Evolutionary conservation across 1,284 basidiomycete species (phyloP), one percentile per base, ranked within the genome.

Genomic region (Pyrrhoderma noxium): DNA sequence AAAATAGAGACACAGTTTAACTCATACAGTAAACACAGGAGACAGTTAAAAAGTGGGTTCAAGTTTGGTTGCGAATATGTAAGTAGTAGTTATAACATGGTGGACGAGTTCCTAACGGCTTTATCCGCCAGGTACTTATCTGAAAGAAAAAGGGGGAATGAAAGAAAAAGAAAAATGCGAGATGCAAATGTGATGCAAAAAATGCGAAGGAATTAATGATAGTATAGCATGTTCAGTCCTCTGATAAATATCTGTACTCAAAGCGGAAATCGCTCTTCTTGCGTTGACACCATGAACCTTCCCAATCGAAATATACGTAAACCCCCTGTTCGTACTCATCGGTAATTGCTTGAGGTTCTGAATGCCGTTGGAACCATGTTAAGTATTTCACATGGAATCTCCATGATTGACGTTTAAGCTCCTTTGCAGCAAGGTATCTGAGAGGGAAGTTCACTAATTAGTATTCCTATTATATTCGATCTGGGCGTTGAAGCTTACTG

Each of bases 301-400:
- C 92, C 92, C 92, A 95, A 69, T 95, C 92, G 68, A 95, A 95
- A 75, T 95, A 94, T 49, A 93, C 89, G 66, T 94, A 95, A 22
- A 95, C 93, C 14, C 96, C 96, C 71, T 99, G 93, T 70, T 99
- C 96, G 66, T 98, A 99, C 68, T 99, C 96, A 63, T 98, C 95
- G 44, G 96, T 99, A 66, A 99, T 98, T 3, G 92, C 93, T 65
- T 96, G 93, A n/a, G 96, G 96, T 66, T 99, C 94, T 19, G 92
- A 94, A 64, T 97, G 93, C 49, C 96, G 82, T 69, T 99, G 96
- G 82, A 99, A 99, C 96, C 96, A 99, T 36, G 96, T 99, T 56
- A 99, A 71, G 67, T 98, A 99, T 71, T 99, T 98, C 60, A 97
- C 92, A 68, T 99, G 96, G 77, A 99, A 99, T 51, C 96, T 84